These are phyloP conservation scores for Termitomyces sp. DNA, from an alignment of 768 basidiomycete species.

Conservation along the genomic window DNA sequence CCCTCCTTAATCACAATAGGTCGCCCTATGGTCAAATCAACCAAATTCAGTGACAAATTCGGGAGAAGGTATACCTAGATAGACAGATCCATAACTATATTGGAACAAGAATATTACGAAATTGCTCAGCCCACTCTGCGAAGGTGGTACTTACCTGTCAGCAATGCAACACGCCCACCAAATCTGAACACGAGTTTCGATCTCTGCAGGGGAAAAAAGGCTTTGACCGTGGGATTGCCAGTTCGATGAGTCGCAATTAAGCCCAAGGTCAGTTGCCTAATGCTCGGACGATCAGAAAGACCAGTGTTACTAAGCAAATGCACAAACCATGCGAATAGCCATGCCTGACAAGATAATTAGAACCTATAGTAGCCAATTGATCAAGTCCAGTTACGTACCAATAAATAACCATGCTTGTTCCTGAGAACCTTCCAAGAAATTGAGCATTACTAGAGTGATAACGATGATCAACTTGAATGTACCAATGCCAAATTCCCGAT, in stretches of 20 bases:
- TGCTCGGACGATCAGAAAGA: constrained; percentile 2
- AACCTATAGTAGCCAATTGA: background rate
- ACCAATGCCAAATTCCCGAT: constrained; percentile 83
- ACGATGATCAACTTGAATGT: background rate
- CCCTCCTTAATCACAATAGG: constrained; percentile 64
- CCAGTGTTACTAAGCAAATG: background rate
- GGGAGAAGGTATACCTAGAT: constrained; percentile 50
- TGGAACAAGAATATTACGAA: background rate
- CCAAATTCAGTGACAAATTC: constrained; percentile 2
- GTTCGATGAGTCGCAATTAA: constrained; percentile 73
- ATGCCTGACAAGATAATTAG: constrained; percentile 37
- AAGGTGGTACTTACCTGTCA: constrained; percentile 49
- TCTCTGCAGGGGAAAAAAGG: constrained; percentile 63
- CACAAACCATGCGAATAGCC: constrained; percentile 69
- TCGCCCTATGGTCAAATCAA: constrained; percentile 40
- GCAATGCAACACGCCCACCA: constrained; percentile 77
- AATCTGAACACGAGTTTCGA: constrained; percentile 68
- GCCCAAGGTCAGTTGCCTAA: constrained; percentile 71
- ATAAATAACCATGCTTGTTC: constrained; percentile 85
- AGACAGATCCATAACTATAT: constrained; percentile 63
- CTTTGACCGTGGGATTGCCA: constrained; percentile 65
- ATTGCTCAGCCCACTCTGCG: background rate
- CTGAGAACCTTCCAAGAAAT: constrained; percentile 48
- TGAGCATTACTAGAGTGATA: background rate
- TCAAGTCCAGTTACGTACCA: constrained; percentile 37